phyloP scores from a whole-genome alignment of 352 stramenopile genomes.

The Globisporangium iwayamae region DNA sequence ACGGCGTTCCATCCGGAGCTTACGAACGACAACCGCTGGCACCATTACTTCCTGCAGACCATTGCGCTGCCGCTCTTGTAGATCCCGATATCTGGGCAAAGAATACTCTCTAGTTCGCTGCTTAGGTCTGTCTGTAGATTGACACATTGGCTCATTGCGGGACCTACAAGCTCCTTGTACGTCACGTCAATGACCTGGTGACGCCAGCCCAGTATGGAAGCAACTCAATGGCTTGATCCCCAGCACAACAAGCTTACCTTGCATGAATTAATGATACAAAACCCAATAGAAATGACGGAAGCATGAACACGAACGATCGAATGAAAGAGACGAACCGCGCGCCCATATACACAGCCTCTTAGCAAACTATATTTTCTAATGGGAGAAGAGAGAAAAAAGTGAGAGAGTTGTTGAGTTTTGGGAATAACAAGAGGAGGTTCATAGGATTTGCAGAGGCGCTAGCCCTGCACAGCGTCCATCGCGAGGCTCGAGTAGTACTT shows the following conservation, averaged over 20 bases:
- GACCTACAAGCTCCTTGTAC: background rate
- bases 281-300: conserved; percentile 5
- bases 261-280: background rate
- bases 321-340: conserved; percentile 4
- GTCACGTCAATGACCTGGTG: conserved; percentile 1
- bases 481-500: conserved; percentile 87
- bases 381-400: conserved; percentile 11
- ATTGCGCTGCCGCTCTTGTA: conserved; percentile 52
- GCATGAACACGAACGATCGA: conserved; percentile 9
- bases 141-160: background rate
- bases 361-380: conserved; percentile 23
- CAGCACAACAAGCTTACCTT: no score
- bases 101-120: no score
- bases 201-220: background rate
- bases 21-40: conserved; percentile 91
- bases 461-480: conserved; percentile 70
- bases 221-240: background rate
- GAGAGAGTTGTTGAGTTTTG: conserved; percentile 5
- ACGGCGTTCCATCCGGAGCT: conserved; percentile 97
- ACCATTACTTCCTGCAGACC: conserved; percentile 92
- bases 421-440: conserved; percentile 17
- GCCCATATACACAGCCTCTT: conserved; percentile 13
- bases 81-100: background rate
- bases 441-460: conserved; percentile 15
- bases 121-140: no score